Evolutionary conservation across 2,329 filamentous ascomycete genomes (phyloP).

Genomic region (Tolypocladium pustulatum): DNA sequence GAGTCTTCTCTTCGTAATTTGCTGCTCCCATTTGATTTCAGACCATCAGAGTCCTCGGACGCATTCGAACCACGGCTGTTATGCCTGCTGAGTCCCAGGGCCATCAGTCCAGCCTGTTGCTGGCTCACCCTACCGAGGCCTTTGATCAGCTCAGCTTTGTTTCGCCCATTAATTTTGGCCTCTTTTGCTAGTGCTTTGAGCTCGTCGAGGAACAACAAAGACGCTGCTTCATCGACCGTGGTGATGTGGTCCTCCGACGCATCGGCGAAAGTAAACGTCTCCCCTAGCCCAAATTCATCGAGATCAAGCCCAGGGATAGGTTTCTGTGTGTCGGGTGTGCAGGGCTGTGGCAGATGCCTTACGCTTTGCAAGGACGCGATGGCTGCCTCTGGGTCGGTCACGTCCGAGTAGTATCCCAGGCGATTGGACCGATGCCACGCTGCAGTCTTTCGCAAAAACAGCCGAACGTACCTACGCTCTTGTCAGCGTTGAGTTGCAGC

Average conservation of each 20-base stretch:
- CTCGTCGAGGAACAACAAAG: constrained; percentile 76
- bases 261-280: constrained; percentile 70
- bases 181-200: constrained; percentile 77
- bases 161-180: constrained; percentile 76
- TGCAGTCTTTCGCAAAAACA: constrained; percentile 86
- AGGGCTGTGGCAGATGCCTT: constrained; percentile 40
- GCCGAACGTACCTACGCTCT: constrained; percentile 64
- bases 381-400: constrained; percentile 60
- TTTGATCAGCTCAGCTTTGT: constrained; percentile 68
- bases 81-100: constrained; percentile 54
- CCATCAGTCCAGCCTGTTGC: constrained; percentile 65
- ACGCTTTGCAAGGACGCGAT: constrained; percentile 52
- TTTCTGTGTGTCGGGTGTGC: constrained; percentile 6
- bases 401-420: constrained; percentile 72
- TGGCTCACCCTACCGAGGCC: constrained; percentile 66
- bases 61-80: constrained; percentile 46
- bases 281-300: constrained; percentile 35
- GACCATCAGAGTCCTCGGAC: constrained; percentile 31
- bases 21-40: constrained; percentile 4
- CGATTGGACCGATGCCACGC: constrained; percentile 78
- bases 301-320: constrained; percentile 20
- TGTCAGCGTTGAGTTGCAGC: background rate
- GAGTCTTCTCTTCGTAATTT: constrained; percentile 22
- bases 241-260: constrained; percentile 62
- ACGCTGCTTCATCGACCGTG: constrained; percentile 72